These are phyloP conservation scores for Tulasnella sp. DNA, from an alignment of 768 basidiomycete genomes.

Conservation along the genomic window DNA sequence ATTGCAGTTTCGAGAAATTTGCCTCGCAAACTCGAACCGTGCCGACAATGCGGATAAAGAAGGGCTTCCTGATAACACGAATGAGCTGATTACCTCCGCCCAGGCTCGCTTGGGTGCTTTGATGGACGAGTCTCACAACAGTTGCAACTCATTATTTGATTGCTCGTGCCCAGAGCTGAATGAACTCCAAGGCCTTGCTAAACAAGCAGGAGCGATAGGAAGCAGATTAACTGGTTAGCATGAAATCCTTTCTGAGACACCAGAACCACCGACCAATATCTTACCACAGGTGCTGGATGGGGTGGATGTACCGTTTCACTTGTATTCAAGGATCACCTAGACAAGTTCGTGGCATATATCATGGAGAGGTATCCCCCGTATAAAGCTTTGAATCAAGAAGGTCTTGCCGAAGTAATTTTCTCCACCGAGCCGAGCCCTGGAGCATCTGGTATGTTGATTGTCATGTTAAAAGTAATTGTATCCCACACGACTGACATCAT, in stretches of 20 bases:
- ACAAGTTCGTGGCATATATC: conserved; percentile 49
- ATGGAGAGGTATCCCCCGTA: conserved; percentile 54
- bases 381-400: conserved; percentile 41
- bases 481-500: no score
- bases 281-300: conserved; percentile 63
- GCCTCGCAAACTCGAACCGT: conserved; percentile 28
- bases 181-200: conserved; percentile 48
- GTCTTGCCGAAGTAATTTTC: conserved; percentile 56
- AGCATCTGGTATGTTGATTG: no score
- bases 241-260: background rate
- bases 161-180: conserved; percentile 75
- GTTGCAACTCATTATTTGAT: conserved; percentile 56
- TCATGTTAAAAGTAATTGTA: no score
- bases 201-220: conserved; percentile 62
- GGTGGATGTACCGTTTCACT: conserved; percentile 82
- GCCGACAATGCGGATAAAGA: conserved; percentile 16
- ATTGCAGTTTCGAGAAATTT: conserved; percentile 58
- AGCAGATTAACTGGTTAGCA: conserved; percentile 65
- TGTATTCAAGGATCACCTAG: conserved; percentile 49
- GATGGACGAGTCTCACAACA: conserved; percentile 68
- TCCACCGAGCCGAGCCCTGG: conserved; percentile 74
- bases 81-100: conserved; percentile 16
- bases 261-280: background rate
- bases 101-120: conserved; percentile 47
- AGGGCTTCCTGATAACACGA: conserved; percentile 16